phyloP scores from a whole-genome alignment of 1,139 yeast species.

The Kurtzmaniella quercitrusa region DNA sequence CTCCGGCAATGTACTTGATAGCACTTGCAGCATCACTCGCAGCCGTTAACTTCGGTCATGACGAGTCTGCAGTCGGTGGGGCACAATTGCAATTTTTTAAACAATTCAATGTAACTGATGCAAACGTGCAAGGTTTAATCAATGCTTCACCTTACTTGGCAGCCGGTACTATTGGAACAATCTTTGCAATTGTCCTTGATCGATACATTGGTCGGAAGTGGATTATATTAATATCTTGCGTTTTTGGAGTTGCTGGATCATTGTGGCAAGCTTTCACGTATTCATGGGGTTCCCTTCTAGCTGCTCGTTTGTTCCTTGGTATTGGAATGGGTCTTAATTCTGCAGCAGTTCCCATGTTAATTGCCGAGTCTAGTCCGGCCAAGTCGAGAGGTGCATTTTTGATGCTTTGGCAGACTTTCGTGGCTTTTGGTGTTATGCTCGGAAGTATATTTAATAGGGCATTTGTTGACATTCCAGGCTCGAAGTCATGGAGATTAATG shows the following conservation, averaged over 20 bases:
- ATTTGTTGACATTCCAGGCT: conserved; percentile 39
- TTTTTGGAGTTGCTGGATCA: conserved; percentile 16
- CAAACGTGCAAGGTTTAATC: conserved; percentile 11
- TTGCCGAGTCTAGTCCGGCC: conserved; percentile 19
- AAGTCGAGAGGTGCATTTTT: conserved; percentile 21
- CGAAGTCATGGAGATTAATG: conserved; percentile 32
- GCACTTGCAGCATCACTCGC: conserved; percentile 15
- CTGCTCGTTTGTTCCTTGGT: conserved; percentile 24
- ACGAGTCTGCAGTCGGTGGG: conserved; percentile 18
- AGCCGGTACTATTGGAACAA: conserved; percentile 8
- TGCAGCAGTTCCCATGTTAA: conserved; percentile 19
- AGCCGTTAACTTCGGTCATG: conserved; percentile 25
- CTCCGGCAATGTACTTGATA: conserved; percentile 5
- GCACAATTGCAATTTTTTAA: conserved; percentile 11
- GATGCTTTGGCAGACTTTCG: conserved; percentile 36
- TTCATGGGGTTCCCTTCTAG: conserved; percentile 15
- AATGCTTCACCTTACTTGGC: conserved; percentile 13
- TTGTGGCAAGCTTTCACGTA: conserved; percentile 20
- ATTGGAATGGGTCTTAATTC: conserved; percentile 32
- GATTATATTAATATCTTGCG: conserved; percentile 17
- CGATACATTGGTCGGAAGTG: conserved; percentile 17
- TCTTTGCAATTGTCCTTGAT: conserved; percentile 3
- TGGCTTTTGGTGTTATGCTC: conserved; percentile 32
- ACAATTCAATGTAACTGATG: conserved; percentile 7
- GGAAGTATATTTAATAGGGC: conserved; percentile 29